phyloP scores from a whole-genome alignment of 192 early-diverging fungal species.

The Entomortierella parvispora region DNA sequence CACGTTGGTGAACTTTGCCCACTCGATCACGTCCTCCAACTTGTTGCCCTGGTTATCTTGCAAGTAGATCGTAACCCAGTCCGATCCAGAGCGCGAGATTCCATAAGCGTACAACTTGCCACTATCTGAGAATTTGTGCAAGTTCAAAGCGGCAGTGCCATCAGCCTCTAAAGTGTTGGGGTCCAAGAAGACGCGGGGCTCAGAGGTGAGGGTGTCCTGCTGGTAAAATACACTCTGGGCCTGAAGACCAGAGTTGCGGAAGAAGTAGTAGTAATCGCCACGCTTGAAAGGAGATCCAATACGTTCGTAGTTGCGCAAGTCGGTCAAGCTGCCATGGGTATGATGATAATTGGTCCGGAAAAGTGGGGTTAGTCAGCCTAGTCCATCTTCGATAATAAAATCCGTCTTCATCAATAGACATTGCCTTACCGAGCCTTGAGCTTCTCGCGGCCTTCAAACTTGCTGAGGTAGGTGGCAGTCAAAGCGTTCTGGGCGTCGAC shows the following conservation, averaged over 20 bases:
- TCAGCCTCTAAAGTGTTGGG: slow-evolving; percentile 65
- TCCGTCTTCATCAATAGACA: too few relatives aligned
- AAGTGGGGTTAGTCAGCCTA: too few relatives aligned
- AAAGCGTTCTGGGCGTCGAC: too few relatives aligned
- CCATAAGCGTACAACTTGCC: slow-evolving; percentile 68
- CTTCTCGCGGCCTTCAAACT: slow-evolving; percentile 22
- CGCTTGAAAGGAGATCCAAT: slow-evolving; percentile 62
- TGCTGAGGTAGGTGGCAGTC: too few relatives aligned
- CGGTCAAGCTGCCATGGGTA: slow-evolving; percentile 53
- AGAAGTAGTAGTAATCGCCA: slow-evolving; percentile 70
- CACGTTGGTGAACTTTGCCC: slow-evolving; percentile 68
- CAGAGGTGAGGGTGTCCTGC: slow-evolving; percentile 48
- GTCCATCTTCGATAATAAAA: too few relatives aligned
- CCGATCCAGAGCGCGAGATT: slow-evolving; percentile 62
- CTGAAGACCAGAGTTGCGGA: slow-evolving; percentile 69
- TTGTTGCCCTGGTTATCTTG: slow-evolving; percentile 18
- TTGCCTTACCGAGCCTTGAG: too few relatives aligned
- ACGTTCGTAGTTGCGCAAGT: slow-evolving; percentile 65
- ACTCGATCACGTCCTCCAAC: slow-evolving; percentile 45
- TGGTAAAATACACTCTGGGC: slow-evolving; percentile 68
- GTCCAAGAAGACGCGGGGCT: slow-evolving; percentile 54
- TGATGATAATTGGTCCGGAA: slow-evolving; percentile 19
- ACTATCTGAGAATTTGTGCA: slow-evolving; percentile 61
- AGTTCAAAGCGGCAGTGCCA: slow-evolving; percentile 60
- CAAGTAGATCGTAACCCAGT: slow-evolving; percentile 72